Base-by-base conservation (phyloP, 2,329 filamentous ascomycete species). In the Thelonectria olida region DNA sequence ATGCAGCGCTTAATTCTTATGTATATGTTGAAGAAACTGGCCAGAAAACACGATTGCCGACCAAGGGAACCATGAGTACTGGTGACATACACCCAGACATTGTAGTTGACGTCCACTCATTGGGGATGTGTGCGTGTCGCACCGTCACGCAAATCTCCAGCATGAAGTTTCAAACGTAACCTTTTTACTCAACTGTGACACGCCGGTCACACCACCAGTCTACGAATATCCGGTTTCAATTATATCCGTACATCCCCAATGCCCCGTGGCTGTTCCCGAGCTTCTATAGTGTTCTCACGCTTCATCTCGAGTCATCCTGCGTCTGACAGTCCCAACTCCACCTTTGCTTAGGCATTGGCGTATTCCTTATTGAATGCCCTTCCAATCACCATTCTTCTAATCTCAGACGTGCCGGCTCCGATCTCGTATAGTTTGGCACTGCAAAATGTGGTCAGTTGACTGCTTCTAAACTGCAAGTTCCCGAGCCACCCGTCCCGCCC, bases 381-480 rank as follows among this genome's bases (percentile, higher is more conserved):
- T 25, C 96, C 95, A 74, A 99, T 97, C 5, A 99, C 93, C 88
- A 98, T 96, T 66, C 94, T 85, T 67, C 96, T 85, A 51, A 99
- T 90, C 80, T 99, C 96, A 62, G 93, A 97, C 4, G 96, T 98
- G 6, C 96, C 96, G 5, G 96, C 96, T 2, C 96, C 96, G 75
- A 99, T 98, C 80, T 98, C 96, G 76, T 99, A 99, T 62, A 99
- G 77, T 76, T 90, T 90, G 34, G 87, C 87, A 78, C 85, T 88
- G 64, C 28, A 28, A 34, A 38, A 17, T 6, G 31, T 61, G 8
- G 55, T 61, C 13, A 57, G 71, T 80, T 74, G 78, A 75, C 52
- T 64, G 25, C 34, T 34, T 28, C 7, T 28, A 13, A 34, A 10
- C 41, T 38, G 41, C 27, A 12, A 25, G 48, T 36, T 51, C 45